Base-by-base conservation (phyloP, 495 filamentous ascomycete species). In the Astrocystis sublimbata region DNA sequence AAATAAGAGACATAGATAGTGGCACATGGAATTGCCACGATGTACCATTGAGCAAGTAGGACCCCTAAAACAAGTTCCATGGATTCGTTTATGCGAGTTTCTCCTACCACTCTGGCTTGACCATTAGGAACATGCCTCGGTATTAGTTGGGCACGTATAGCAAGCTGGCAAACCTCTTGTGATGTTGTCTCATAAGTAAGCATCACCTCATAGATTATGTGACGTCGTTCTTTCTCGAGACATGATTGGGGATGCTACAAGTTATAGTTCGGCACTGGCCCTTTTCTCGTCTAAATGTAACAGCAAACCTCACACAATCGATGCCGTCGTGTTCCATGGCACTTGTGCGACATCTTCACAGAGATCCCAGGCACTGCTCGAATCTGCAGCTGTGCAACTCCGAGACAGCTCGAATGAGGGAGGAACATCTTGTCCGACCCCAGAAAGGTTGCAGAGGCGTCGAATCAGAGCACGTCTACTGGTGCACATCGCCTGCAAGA, bases 101-200 rank as follows among this genome's bases (percentile, higher is more conserved):
- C 23, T 12, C 30, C 35, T 4, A 15, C n/a, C 12, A 30, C 8
- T 21, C 8, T 12, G 4, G 13, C 49, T 21, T 35, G 12, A 1
- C 12, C 8, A 30, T 35, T 12, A 17, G 49, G 6, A 41, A 30
- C 30, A 19, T 19, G 23, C 30, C n/a, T n/a, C n/a, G n/a, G n/a
- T n/a, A n/a, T 30, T 4, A 12, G 23, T 6, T 8, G 10, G 24
- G 9, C 13, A 19, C 1, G 8, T 15, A n/a, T 33, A 13, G 38
- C 15, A 41, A 19, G 19, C 13, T 26, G 3, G 58, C 24, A 53
- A 61, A 61, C 49, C 36, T 53, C 26, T 53, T 53, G 49, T 61
- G 49, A 45, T 21, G 36, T 53, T 49, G 46, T 60, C 58, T 51
- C 42, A 58, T 52, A 17, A 42, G 26, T 36, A 31, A 51, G 46